Base-by-base conservation (phyloP, 2,329 filamentous ascomycete species). In the Orbilia blumenaviensis region DNA sequence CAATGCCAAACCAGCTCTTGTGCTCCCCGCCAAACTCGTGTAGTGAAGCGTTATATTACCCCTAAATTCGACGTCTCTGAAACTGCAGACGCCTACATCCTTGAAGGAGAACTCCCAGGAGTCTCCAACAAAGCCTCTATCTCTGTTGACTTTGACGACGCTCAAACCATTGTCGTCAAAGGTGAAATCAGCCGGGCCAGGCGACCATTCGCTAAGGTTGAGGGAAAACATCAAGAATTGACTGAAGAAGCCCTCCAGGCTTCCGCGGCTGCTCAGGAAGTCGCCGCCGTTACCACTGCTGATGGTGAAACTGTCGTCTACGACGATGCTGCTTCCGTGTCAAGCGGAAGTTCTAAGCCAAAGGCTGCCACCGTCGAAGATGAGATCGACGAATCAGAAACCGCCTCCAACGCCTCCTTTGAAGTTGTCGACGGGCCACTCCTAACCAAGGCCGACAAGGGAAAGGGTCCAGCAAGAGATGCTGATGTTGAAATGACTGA, bases 51-150 rank as follows among this genome's bases (percentile, higher is more conserved):
- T 18, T 41, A 58, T 29, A 75, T 75, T n/a, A 25, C 54, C 2
- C 72, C 72, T 5, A 66, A 89, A 83, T 94, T 94, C 81, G 92
- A 94, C 80, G 86, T 94, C 77, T 89, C 88, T 82, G 92, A 95
- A 84, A 88, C 87, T 10, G 86, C 87, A 76, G 83, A 88, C 4
- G 82, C 85, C 78, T 94, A 93, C 81, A 90, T 94, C 83, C 89
- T 94, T 18, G 89, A 94, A 80, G 92, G 92, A 80, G 92, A 94
- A 83, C 88, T 94, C 4, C 90, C 92, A 0, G 92, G 92, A 66
- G 85, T 94, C 79, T 87, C 88, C 78, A 91, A 92, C 84, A 89
- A 92, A 80, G 73, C 77, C 29, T 86, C 93, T 80, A 85, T 95
- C 81, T 85, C 87, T 81, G 91, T 94, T 81, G 91, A 94, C 81